Base-by-base conservation (phyloP, 208 protist genomes). In the Leishmania major region DNA sequence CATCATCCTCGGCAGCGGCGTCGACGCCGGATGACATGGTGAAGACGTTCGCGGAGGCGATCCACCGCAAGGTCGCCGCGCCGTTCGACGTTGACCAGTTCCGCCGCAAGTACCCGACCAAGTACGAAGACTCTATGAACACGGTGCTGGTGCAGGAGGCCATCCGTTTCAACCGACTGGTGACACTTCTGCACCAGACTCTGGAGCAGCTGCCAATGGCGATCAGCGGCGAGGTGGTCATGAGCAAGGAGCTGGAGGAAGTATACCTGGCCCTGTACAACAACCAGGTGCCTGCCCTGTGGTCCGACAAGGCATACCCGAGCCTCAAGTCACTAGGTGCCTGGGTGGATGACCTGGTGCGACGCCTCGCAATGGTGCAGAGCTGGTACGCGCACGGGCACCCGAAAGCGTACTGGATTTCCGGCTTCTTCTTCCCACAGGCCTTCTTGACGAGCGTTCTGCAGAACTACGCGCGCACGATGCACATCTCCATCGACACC, bases 91-190 rank as follows among this genome's bases (percentile, higher is more conserved):
- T 98, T 74, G 89, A 95, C 43, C 81, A 93, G 75, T 93, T 99
- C 62, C 81, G 92, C 19, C 88, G 89, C 69, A 91, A 89, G 80
- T 99, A 99, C 85, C 98, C 98, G 51, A 98, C 96, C 11, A 84
- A 88, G 57, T 99, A 99, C 91, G 94, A 98, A 81, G 98, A 99
- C 88, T 99, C 97, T 8, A 99, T 99, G 98, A 99, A 99, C 90
- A 99, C 99, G 22, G 99, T 99, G 53, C 86, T 99, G 28, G 93
- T 97, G 45, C 99, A 99, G 89, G 99, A 99, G 91, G 95, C 98
- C 37, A 98, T 98, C 79, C 95, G 98, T n/a, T 99, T 99, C 80
- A 97, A 99, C 79, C 96, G 98, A 35, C 84, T 99, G 35, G 84
- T 96, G n/a, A 87, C 91, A 0, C 88, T 93, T 25, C 84, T 99